phyloP scores from a whole-genome alignment of 768 basidiomycete genomes.

The Mycena sanguinolenta region DNA sequence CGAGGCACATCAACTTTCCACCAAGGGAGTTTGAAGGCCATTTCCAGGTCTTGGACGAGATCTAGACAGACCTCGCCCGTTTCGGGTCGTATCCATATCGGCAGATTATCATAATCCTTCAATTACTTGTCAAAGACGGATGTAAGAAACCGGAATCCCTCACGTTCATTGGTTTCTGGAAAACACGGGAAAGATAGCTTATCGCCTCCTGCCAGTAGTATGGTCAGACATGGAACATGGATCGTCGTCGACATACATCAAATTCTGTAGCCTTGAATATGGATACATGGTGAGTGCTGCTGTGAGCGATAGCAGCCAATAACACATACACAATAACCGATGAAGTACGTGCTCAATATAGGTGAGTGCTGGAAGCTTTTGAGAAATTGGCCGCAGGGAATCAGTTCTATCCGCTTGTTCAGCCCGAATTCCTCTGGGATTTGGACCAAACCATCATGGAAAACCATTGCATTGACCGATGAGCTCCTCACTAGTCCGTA shows the following conservation, averaged over 20 bases:
- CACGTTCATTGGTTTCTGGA: too few relatives aligned
- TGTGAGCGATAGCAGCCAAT: too few relatives aligned
- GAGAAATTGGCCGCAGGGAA: neutral
- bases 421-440: neutral
- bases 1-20: neutral
- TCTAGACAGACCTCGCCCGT: neutral
- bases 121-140: neutral
- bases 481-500: neutral
- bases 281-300: too few relatives aligned
- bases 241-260: neutral
- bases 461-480: neutral
- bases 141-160: too few relatives aligned
- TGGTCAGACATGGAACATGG: neutral
- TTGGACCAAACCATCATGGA: neutral
- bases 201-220: neutral
- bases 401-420: neutral
- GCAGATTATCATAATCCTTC: neutral
- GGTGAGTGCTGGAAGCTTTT: neutral
- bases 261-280: too few relatives aligned
- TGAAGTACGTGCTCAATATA: constrained; percentile 1
- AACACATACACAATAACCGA: too few relatives aligned
- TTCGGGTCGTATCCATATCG: neutral
- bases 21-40: too few relatives aligned
- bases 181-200: too few relatives aligned
- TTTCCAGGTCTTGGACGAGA: neutral